These are phyloP conservation scores for Penicillium freii DNA, from an alignment of 2,329 filamentous ascomycete genomes.

Conservation along the genomic window DNA sequence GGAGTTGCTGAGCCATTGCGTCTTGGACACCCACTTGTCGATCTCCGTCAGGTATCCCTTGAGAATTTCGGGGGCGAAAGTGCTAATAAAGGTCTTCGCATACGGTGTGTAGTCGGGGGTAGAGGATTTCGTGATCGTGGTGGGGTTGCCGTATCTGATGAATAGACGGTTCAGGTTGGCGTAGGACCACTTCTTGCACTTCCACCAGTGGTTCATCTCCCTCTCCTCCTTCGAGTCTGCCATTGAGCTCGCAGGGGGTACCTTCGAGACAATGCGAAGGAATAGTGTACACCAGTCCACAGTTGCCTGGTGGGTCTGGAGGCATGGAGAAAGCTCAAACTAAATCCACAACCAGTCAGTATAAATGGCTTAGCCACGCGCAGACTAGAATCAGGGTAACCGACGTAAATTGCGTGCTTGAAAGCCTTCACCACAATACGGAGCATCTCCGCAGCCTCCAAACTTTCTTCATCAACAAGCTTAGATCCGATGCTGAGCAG, in stretches of 20 bases:
- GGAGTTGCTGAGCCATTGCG: slow-evolving; percentile 89
- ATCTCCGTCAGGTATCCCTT: slow-evolving; percentile 93
- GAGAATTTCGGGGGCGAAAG: slow-evolving; percentile 92
- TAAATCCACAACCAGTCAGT: slow-evolving; percentile 45
- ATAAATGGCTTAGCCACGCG: slow-evolving; percentile 16
- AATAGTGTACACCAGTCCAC: slow-evolving; percentile 97
- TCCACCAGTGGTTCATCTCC: slow-evolving; percentile 98
- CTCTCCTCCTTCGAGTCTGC: slow-evolving; percentile 77
- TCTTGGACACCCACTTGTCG: slow-evolving; percentile 96
- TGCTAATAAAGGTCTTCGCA: slow-evolving; percentile 84
- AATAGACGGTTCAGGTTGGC: slow-evolving; percentile 96
- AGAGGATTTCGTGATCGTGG: slow-evolving; percentile 69
- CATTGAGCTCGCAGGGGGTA: slow-evolving; percentile 75
- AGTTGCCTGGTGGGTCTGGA: slow-evolving; percentile 78
- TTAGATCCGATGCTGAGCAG: slow-evolving; percentile 83
- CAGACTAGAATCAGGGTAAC: slow-evolving; percentile 33
- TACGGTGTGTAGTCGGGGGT: slow-evolving; percentile 75
- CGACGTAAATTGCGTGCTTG: slow-evolving; percentile 95
- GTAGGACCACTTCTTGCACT: slow-evolving; percentile 99
- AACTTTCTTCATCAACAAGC: slow-evolving; percentile 82
- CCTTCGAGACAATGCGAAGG: slow-evolving; percentile 82
- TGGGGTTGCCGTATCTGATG: slow-evolving; percentile 90
- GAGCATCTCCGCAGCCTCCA: slow-evolving; percentile 96
- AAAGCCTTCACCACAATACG: slow-evolving; percentile 93
- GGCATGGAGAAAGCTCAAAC: slow-evolving; percentile 78